phyloP scores from a whole-genome alignment of 495 filamentous ascomycete species.

The Daldinia concentrica region DNA sequence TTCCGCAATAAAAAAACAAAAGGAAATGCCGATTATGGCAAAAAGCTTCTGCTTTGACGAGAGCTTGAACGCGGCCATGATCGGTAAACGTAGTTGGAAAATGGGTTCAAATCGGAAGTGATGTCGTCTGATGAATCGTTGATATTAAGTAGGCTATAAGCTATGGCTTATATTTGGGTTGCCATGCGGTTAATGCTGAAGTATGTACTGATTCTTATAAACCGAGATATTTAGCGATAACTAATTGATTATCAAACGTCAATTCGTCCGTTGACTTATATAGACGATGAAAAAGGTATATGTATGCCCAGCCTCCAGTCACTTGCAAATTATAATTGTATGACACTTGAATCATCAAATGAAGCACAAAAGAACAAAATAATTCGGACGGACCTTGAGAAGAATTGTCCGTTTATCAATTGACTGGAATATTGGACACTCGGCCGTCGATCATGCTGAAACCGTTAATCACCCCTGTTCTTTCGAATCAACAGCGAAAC shows the following conservation, averaged over 20 bases:
- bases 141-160: not conserved
- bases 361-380: slow-evolving; percentile 2
- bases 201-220: not conserved
- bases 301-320: not conserved
- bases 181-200: not conserved
- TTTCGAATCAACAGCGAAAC: slow-evolving; percentile 34
- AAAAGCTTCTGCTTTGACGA: slow-evolving; percentile 68
- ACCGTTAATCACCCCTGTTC: slow-evolving; percentile 21
- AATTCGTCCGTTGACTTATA: not conserved
- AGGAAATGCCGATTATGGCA: slow-evolving; percentile 81
- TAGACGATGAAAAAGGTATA: not conserved
- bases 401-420: slow-evolving; percentile 7
- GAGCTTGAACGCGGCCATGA: slow-evolving; percentile 48
- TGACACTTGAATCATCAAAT: not conserved
- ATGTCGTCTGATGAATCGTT: not conserved
- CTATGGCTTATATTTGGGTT: not conserved
- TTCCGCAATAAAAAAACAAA: slow-evolving; percentile 84
- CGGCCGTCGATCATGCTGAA: slow-evolving; percentile 11
- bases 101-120: not conserved
- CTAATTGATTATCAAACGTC: not conserved
- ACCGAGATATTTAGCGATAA: not conserved
- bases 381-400: not conserved
- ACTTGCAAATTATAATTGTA: not conserved
- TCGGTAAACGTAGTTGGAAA: slow-evolving; percentile 2
- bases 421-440: slow-evolving; percentile 7